Evolutionary conservation across 2,329 filamentous ascomycete species (phyloP), one percentile per base, ranked within the genome.

Genomic region (Hymenoscyphus fraxineus): DNA sequence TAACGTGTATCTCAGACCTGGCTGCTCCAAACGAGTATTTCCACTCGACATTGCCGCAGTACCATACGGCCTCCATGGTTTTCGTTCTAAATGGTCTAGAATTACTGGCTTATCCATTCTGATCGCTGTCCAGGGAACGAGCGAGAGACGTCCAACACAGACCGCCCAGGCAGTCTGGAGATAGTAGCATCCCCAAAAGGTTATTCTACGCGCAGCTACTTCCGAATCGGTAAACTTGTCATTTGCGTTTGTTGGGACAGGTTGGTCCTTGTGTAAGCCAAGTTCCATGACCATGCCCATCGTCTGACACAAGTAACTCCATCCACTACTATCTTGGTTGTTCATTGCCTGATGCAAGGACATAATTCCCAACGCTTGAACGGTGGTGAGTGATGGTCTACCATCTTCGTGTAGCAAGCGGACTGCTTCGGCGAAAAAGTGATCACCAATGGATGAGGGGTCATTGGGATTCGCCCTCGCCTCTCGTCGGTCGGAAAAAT

Each of bases 361-460:
- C 88, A 93, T 90, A 70, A 92, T 84, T 2, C 88, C 88, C 31
- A 92, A 78, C 2, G 89, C 89, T 77, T 92, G 89, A 57, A 90
- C 87, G 9, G 87, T 91, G 3, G 89, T 90, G 27, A 92, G 77
- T 9, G 76, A 84, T 64, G 89, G 84, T 63, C 85, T 84, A 64
- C 89, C 78, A 58, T 78, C 74, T 62, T 83, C 78, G 61, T 84
- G 80, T 38, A 90, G 80, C 0, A 91, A 79, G 13, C 86, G 79
- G 67, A 84, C 83, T 6, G 85, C 83, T 73, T 92, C 89, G 60
- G 85, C 84, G 75, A 91, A 92, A 76, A 92, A 92, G 73, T 90
- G 85, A 66, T 91, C 86, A 2, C 89, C 89, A 0, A 88, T 83
- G 6, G 88, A 90, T 3, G 88, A 89, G 19, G 91, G 77, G 15